Evolutionary conservation across 495 filamentous ascomycete genomes (phyloP), one percentile per base, ranked within the genome.

Genomic region (Gamarada debralockiae): DNA sequence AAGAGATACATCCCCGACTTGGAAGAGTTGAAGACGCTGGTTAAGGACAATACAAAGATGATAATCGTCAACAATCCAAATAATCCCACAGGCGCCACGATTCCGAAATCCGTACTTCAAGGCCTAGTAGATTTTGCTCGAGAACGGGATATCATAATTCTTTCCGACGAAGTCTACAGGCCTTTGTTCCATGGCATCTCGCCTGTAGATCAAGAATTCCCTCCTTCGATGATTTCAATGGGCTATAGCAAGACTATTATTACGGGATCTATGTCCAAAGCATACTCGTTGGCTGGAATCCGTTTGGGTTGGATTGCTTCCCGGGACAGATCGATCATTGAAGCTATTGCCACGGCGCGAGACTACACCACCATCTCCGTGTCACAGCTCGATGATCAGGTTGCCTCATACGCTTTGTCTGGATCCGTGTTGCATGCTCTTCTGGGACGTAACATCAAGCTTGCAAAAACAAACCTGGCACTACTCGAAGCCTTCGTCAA

Each of bases 361-460:
- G 82, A 95, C 65, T 96, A 92, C 73, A 93, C 90, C 3, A 89
- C 84, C 10, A 96, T 95, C 58, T 87, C 85, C 22, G 89, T 95
- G 0, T 84, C 82, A 33, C 85, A 89, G 67, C 70, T 96, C 14
- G 90, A 92, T 66, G 89, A 95, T 62, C 78, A 79, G 31, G 74
- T 96, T 13, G 91, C 91, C 8, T 76, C 81, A 40, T 91, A 82
- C 57, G 89, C 92, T 0, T 71, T 95, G 3, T 76, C 77, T 9
- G 67, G 69, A 12, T 63, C 73, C 12, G 84, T 87, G 12, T 72
- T 90, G n/a, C 77, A 86, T 20, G 71, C 73, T 17, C 70, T 97
- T 14, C 66, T 95, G 20, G 64, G 63, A 14, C 74, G 90, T 0
- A 96, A 95, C 59, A 66, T 87, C 42, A 71, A 76, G 29, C 74